Conservation (phyloP, 2,329 filamentous ascomycete species). For the Aureobasidium melanogenum region DNA sequence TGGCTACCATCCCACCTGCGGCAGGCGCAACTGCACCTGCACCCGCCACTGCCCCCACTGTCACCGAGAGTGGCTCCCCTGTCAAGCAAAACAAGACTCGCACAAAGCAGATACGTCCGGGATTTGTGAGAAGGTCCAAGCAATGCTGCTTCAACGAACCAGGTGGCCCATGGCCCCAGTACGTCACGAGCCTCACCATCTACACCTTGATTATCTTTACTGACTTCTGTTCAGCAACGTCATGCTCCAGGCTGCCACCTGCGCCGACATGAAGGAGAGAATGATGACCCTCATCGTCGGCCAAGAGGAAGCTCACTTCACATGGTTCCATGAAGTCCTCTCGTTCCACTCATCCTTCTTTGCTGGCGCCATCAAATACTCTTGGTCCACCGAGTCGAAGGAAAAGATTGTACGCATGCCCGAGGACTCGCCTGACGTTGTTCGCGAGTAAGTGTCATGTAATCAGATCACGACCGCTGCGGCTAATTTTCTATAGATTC, state of each 20-base stretch:
- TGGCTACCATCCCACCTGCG: neutral
- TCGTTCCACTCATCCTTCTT: neutral
- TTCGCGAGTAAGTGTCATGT: neutral
- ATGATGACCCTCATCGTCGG: neutral
- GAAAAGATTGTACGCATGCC: neutral
- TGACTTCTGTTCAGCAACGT: neutral
- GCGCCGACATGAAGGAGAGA: neutral
- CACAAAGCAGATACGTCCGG: neutral
- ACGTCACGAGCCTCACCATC: neutral
- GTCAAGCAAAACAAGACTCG: neutral
- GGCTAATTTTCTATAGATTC: neutral
- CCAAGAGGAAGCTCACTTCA: neutral
- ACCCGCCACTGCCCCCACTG: neutral
- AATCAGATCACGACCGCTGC: neutral
- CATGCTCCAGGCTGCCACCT: neutral
- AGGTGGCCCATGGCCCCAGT: neutral
- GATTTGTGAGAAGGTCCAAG: too few relatives aligned
- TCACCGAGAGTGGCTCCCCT: too few relatives aligned
- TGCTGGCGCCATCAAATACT: neutral
- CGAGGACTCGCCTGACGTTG: neutral
- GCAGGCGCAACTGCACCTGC: neutral
- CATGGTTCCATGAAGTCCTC: neutral
- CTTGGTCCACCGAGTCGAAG: neutral
- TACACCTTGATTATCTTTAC: neutral
- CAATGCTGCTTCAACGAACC: neutral